Evolutionary conservation across 2,329 filamentous ascomycete genomes (phyloP).

Genomic region (Fusarium devonianum): DNA sequence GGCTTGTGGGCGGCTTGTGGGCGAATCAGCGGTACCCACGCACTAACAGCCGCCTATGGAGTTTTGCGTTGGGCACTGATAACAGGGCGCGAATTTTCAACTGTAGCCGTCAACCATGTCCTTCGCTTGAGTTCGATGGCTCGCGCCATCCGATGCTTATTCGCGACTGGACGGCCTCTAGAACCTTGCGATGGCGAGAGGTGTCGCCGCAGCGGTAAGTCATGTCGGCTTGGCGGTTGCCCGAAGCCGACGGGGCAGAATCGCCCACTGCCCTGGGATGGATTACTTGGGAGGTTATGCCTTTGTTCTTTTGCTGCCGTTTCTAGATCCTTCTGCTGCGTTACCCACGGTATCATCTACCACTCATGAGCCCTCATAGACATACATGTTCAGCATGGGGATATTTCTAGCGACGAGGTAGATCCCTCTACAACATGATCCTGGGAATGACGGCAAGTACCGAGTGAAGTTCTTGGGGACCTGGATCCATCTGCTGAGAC

Average conservation of each 20-base stretch:
- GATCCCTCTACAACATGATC: background rate
- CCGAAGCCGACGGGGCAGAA: conserved; percentile 9
- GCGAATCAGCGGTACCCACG: conserved; percentile 36
- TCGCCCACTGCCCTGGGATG: no score
- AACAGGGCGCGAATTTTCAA: conserved; percentile 21
- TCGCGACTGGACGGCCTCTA: conserved; percentile 11
- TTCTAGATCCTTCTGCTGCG: conserved; percentile 27
- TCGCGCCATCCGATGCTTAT: conserved; percentile 34
- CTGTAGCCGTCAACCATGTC: conserved; percentile 20
- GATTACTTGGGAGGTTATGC: no score
- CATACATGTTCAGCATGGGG: background rate
- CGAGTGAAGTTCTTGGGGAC: conserved; percentile 10
- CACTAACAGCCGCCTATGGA: conserved; percentile 38
- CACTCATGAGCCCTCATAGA: conserved; percentile 20
- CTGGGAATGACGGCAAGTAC: conserved; percentile 5
- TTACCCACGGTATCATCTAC: background rate
- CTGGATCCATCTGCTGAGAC: conserved; percentile 13
- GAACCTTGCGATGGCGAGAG: conserved; percentile 11
- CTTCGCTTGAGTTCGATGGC: conserved; percentile 41
- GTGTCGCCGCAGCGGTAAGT: conserved; percentile 11
- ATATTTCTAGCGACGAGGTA: background rate
- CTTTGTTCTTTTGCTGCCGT: background rate
- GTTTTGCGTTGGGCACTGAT: conserved; percentile 33
- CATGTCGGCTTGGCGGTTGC: conserved; percentile 18
- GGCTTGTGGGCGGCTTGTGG: conserved; percentile 9